Evolutionary conservation across 2,329 filamentous ascomycete species (phyloP).

Genomic region (Thyridium curvatum): DNA sequence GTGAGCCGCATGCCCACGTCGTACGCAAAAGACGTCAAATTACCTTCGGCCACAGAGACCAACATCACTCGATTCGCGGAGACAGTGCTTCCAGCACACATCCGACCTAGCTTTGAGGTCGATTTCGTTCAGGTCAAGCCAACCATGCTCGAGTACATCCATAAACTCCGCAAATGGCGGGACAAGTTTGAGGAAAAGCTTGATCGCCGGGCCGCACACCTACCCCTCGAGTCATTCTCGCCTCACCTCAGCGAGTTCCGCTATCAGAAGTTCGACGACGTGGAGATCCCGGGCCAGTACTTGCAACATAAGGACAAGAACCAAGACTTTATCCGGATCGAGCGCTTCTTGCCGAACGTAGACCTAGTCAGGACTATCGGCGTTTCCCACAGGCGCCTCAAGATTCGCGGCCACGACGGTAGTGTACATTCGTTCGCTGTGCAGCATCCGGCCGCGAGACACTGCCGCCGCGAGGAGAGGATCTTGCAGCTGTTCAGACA

Average conservation of each 20-base stretch:
- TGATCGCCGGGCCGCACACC: conserved; percentile 69
- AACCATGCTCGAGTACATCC: conserved; percentile 97
- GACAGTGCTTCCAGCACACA: conserved; percentile 89
- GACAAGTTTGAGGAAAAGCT: conserved; percentile 98
- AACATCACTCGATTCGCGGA: conserved; percentile 97
- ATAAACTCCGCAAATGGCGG: conserved; percentile 90
- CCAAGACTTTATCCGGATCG: conserved; percentile 95
- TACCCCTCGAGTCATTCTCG: conserved; percentile 78
- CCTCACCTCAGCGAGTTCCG: conserved; percentile 93
- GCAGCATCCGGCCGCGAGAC: conserved; percentile 87
- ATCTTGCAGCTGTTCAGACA: conserved; percentile 96
- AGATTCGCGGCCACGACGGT: conserved; percentile 95
- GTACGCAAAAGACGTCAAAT: conserved; percentile 85
- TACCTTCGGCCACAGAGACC: conserved; percentile 83
- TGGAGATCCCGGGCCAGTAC: conserved; percentile 96
- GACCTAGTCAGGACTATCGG: conserved; percentile 88
- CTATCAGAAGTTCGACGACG: conserved; percentile 97
- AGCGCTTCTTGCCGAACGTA: conserved; percentile 91
- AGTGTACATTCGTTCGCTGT: conserved; percentile 96
- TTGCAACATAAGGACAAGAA: conserved; percentile 98
- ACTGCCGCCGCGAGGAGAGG: conserved; percentile 88
- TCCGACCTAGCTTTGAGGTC: conserved; percentile 93
- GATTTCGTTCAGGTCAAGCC: conserved; percentile 95
- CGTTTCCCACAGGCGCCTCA: conserved; percentile 85
- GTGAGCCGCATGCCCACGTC: conserved; percentile 81